Evolutionary conservation across 805 yeast genomes (phyloP).

Genomic region (Myxozyma sirexii): DNA sequence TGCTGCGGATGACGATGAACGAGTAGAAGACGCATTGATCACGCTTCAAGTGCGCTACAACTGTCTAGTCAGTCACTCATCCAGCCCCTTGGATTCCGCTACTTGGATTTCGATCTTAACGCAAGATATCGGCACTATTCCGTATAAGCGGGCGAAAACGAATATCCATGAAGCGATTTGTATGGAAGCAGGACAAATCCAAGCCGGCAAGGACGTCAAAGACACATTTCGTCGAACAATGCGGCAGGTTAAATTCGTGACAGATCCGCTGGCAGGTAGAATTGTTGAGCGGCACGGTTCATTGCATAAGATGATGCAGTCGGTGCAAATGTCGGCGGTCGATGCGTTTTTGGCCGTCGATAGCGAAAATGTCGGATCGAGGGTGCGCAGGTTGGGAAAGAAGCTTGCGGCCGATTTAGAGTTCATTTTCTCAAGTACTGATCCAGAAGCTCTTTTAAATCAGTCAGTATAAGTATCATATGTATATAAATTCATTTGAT

Average conservation of each 20-base stretch:
- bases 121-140: constrained; percentile 30
- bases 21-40: constrained; percentile 24
- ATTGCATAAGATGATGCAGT: constrained; percentile 22
- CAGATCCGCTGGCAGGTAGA: constrained; percentile 19
- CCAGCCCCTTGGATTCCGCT: too few relatives aligned
- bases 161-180: constrained; percentile 24
- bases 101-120: constrained; percentile 33
- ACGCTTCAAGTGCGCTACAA: constrained; percentile 22
- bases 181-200: constrained; percentile 31
- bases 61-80: constrained; percentile 25
- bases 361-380: not conserved
- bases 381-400: constrained; percentile 15
- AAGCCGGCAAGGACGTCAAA: constrained; percentile 14
- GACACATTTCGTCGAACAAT: constrained; percentile 24
- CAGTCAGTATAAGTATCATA: not conserved
- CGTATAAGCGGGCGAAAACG: constrained; percentile 22
- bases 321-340: constrained; percentile 1
- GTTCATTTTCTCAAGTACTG: constrained; percentile 16
- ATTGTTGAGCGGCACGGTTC: constrained; percentile 17
- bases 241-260: constrained; percentile 23
- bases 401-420: constrained; percentile 18
- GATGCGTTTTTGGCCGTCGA: constrained; percentile 13
- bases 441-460: constrained; percentile 25
- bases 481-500: not conserved
- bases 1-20: constrained; percentile 10